These are phyloP conservation scores for Teratosphaeriaceae sp. DNA, from an alignment of 2,329 filamentous ascomycete species.

Conservation along the genomic window DNA sequence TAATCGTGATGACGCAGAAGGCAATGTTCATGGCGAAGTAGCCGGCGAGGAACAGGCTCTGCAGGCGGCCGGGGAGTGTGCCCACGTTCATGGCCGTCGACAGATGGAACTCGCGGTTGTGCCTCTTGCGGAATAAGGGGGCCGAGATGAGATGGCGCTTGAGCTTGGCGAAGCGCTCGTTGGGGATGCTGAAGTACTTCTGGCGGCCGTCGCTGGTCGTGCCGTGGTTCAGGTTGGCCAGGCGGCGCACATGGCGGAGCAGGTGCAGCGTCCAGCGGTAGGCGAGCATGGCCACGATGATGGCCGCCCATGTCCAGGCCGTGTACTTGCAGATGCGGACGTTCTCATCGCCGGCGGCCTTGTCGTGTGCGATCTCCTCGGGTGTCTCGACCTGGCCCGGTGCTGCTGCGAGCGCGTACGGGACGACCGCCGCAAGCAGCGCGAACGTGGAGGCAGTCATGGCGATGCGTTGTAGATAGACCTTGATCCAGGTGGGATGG, in stretches of 20 bases:
- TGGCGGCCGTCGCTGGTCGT: constrained; percentile 48
- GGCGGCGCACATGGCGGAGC: constrained; percentile 61
- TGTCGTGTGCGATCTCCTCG: constrained; percentile 1
- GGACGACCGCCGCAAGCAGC: constrained; percentile 12
- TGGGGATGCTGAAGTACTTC: constrained; percentile 66
- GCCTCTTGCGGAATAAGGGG: constrained; percentile 41
- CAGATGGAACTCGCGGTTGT: constrained; percentile 47
- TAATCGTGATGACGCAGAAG: constrained; percentile 48
- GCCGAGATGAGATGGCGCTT: constrained; percentile 43
- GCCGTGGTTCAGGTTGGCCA: constrained; percentile 71
- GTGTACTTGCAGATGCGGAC: constrained; percentile 29
- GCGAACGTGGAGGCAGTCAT: neutral
- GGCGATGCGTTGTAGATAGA: neutral
- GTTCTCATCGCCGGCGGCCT: constrained; percentile 19
- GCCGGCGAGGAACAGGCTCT: constrained; percentile 40
- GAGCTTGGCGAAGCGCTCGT: constrained; percentile 39
- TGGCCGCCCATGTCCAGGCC: constrained; percentile 49
- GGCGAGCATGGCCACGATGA: constrained; percentile 56
- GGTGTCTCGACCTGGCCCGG: neutral
- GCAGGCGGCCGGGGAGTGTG: constrained; percentile 43
- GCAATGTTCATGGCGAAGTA: constrained; percentile 45
- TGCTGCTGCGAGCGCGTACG: constrained; percentile 5
- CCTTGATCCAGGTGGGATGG: too few relatives aligned
- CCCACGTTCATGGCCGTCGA: constrained; percentile 44
- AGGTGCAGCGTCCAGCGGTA: constrained; percentile 60